These are phyloP conservation scores for Albifimbria verrucaria DNA, from an alignment of 2,329 filamentous ascomycete genomes.

Conservation along the genomic window DNA sequence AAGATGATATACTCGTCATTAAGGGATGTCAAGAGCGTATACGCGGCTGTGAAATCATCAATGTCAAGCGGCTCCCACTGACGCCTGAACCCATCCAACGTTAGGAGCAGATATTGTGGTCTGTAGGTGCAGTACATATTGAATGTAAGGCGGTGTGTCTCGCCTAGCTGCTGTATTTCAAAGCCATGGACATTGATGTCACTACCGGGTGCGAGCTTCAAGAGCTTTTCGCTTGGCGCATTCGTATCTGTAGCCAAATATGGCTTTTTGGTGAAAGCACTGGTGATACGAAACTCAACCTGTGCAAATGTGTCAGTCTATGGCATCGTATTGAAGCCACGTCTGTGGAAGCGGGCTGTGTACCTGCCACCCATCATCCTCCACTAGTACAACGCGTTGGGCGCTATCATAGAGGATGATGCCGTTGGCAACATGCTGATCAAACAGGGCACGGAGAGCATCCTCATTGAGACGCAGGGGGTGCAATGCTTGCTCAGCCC, in stretches of 20 bases:
- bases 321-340: background rate
- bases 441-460: background rate
- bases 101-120: constrained; percentile 45
- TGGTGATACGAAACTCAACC: constrained; percentile 13
- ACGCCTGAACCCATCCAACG: constrained; percentile 40
- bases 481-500: background rate
- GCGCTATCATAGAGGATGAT: constrained; percentile 11
- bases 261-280: constrained; percentile 10
- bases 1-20: constrained; percentile 33
- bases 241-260: constrained; percentile 3
- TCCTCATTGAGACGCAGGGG: no score
- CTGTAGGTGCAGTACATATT: constrained; percentile 48
- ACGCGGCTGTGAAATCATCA: constrained; percentile 37
- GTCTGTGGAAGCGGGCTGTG: background rate
- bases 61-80: constrained; percentile 39
- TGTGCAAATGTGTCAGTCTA: background rate
- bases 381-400: constrained; percentile 4
- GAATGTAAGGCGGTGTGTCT: constrained; percentile 40
- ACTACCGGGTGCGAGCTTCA: constrained; percentile 25
- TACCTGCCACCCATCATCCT: background rate
- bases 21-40: constrained; percentile 25
- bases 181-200: constrained; percentile 39
- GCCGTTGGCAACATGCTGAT: constrained; percentile 6
- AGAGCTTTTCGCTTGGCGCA: background rate
- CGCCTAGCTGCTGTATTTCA: constrained; percentile 34